Percentiles rank a stretch among this genome's conserved stretches.
These are phyloP conservation scores for Globisporangium radiosum DNA, from an alignment of 352 stramenopile species.

Conservation along the genomic window DNA sequence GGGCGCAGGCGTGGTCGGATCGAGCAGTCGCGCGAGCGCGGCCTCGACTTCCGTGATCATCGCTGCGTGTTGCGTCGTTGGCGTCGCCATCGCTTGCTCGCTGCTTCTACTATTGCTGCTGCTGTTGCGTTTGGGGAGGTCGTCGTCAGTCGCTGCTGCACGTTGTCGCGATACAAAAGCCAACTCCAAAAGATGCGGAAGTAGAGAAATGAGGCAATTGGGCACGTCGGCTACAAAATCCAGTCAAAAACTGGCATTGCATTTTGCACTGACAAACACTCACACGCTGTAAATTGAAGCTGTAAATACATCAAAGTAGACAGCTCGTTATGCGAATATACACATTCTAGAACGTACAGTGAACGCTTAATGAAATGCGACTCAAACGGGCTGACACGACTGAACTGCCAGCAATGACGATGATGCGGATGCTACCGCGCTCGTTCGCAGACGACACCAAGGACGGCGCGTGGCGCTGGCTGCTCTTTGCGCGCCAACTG, in stretches of 20 bases:
- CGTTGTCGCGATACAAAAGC: too few relatives aligned
- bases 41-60: constrained; percentile 62
- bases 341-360: too few relatives aligned
- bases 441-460: constrained; percentile 29
- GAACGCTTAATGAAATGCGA: neutral
- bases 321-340: too few relatives aligned
- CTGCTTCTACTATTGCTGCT: neutral
- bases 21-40: constrained; percentile 47
- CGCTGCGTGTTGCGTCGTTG: neutral
- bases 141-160: neutral
- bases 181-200: neutral
- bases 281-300: neutral
- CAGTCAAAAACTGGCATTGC: neutral
- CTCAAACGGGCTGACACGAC: neutral
- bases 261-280: constrained; percentile 1
- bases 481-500: constrained; percentile 35
- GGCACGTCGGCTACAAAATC: neutral
- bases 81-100: constrained; percentile 5
- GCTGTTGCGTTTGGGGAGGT: neutral
- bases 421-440: constrained; percentile 8
- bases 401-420: neutral
- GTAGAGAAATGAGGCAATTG: neutral
- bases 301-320: too few relatives aligned
- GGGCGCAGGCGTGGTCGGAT: constrained; percentile 35
- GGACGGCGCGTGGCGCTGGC: constrained; percentile 28